Percentiles rank a stretch among this genome's conserved stretches.
phyloP scores from a whole-genome alignment of 2,329 filamentous ascomycete species.

The Aspergillus tamarii region DNA sequence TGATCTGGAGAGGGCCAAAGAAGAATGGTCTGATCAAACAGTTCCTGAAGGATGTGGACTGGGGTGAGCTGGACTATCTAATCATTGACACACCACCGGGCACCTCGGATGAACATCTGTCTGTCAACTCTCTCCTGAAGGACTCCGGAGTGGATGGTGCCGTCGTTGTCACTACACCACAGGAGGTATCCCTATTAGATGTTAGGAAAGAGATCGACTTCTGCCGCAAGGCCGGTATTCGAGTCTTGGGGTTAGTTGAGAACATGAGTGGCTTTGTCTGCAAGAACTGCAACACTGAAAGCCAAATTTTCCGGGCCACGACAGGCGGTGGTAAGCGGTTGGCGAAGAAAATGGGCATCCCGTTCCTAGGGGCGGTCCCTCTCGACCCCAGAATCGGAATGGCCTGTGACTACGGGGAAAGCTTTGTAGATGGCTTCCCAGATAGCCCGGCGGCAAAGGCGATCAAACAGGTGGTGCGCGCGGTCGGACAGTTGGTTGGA shows the following conservation, averaged over 20 bases:
- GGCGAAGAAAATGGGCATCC: slow-evolving; percentile 83
- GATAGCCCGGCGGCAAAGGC: slow-evolving; percentile 89
- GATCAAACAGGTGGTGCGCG: slow-evolving; percentile 77
- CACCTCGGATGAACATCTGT: slow-evolving; percentile 92
- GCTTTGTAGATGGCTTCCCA: slow-evolving; percentile 90
- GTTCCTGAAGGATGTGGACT: slow-evolving; percentile 96
- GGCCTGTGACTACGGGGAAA: slow-evolving; percentile 96
- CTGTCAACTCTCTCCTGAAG: slow-evolving; percentile 87
- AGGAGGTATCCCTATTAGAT: slow-evolving; percentile 89
- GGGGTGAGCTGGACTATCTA: slow-evolving; percentile 92
- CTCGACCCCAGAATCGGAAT: slow-evolving; percentile 92
- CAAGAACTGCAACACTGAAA: slow-evolving; percentile 79
- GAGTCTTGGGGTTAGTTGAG: slow-evolving; percentile 85
- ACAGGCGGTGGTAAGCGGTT: slow-evolving; percentile 83
- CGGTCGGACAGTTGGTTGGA: slow-evolving; percentile 68
- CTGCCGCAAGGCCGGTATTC: slow-evolving; percentile 90
- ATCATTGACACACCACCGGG: slow-evolving; percentile 95
- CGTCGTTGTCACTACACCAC: slow-evolving; percentile 89
- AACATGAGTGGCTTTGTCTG: slow-evolving; percentile 99
- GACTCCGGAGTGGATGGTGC: slow-evolving; percentile 92
- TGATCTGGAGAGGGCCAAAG: slow-evolving; percentile 97
- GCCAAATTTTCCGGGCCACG: slow-evolving; percentile 85
- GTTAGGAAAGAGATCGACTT: slow-evolving; percentile 98
- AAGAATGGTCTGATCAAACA: slow-evolving; percentile 99
- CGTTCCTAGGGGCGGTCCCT: slow-evolving; percentile 86